A percentile compares a stretch with the other conserved stretches of the same genome.
Conservation (phyloP, 1,284 basidiomycete species). For the Ustilago esculenta region DNA sequence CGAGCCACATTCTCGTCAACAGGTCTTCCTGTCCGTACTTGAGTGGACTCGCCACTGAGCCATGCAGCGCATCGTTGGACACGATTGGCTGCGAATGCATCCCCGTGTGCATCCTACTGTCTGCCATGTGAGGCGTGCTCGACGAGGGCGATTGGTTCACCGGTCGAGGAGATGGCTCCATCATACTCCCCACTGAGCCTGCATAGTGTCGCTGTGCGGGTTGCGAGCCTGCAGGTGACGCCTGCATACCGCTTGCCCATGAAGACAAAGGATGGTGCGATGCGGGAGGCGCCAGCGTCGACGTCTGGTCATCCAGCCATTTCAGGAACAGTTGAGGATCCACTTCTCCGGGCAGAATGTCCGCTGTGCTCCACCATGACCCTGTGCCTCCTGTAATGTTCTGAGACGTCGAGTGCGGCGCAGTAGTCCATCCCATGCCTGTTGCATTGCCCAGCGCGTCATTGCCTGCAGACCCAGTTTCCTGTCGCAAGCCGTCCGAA, state of each 20-base stretch:
- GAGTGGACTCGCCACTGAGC: background rate
- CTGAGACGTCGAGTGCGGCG: slow-evolving; percentile 11
- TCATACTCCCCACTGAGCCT: slow-evolving; percentile 10
- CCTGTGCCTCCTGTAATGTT: slow-evolving; percentile 15
- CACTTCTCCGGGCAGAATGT: slow-evolving; percentile 44
- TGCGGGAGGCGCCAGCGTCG: slow-evolving; percentile 31
- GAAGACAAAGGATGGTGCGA: slow-evolving; percentile 42
- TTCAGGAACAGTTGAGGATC: slow-evolving; percentile 46
- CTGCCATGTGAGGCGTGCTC: background rate
- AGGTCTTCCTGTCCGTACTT: slow-evolving; percentile 33
- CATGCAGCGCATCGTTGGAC: background rate
- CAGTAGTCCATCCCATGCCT: slow-evolving; percentile 6
- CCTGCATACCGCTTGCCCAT: slow-evolving; percentile 24
- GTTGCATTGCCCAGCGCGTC: slow-evolving; percentile 2
- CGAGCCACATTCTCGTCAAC: slow-evolving; percentile 46
- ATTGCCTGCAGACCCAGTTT: background rate
- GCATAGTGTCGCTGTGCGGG: slow-evolving; percentile 9
- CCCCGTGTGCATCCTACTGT: background rate
- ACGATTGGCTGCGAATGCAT: slow-evolving; percentile 1
- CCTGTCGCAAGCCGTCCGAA: background rate
- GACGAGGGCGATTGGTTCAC: slow-evolving; percentile 12
- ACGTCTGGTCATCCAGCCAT: slow-evolving; percentile 49
- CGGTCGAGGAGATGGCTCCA: background rate
- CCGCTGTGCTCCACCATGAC: slow-evolving; percentile 50
- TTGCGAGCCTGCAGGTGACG: background rate